Conservation (phyloP, 1,139 yeast genomes). For the Schwanniomyces etchellsii region DNA sequence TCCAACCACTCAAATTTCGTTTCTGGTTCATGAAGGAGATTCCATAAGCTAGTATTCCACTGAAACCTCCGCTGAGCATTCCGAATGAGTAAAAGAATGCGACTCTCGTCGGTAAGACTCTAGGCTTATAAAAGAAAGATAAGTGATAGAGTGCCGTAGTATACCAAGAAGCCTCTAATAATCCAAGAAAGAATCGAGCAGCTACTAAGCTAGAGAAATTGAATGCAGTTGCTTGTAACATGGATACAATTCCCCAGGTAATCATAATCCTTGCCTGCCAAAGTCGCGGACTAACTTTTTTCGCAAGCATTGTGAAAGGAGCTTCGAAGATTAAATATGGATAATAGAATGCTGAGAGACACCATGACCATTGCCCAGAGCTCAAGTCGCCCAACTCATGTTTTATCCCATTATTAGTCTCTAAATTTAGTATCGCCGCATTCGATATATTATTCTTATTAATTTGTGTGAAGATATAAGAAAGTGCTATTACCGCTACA, state of each 20-base stretch:
- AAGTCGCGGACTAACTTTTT: constrained; percentile 6
- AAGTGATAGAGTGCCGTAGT: constrained; percentile 15
- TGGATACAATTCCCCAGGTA: constrained; percentile 10
- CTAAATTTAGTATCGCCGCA: constrained; percentile 11
- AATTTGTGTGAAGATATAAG: constrained; percentile 10
- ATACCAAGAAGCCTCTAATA: constrained; percentile 20
- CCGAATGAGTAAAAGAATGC: constrained; percentile 12
- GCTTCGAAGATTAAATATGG: constrained; percentile 6
- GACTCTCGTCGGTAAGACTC: constrained; percentile 11
- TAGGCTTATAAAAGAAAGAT: constrained; percentile 10
- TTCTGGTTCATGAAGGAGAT: constrained; percentile 7
- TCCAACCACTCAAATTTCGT: constrained; percentile 10
- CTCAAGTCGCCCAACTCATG: constrained; percentile 8
- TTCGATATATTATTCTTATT: constrained; percentile 12
- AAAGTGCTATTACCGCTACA: constrained; percentile 18
- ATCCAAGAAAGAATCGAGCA: constrained; percentile 21
- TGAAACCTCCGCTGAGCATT: constrained; percentile 10
- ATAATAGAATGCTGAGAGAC: constrained; percentile 7
- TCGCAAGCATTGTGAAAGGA: constrained; percentile 7
- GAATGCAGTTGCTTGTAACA: constrained; percentile 14
- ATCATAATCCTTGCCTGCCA: constrained; percentile 9
- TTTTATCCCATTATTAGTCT: constrained; percentile 11
- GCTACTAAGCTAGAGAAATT: constrained; percentile 19
- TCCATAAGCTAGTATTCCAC: constrained; percentile 13
- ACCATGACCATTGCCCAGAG: constrained; percentile 14